phyloP scores from a whole-genome alignment of 176 grass and related monocot species.

The Triticum timopheevii region DNA sequence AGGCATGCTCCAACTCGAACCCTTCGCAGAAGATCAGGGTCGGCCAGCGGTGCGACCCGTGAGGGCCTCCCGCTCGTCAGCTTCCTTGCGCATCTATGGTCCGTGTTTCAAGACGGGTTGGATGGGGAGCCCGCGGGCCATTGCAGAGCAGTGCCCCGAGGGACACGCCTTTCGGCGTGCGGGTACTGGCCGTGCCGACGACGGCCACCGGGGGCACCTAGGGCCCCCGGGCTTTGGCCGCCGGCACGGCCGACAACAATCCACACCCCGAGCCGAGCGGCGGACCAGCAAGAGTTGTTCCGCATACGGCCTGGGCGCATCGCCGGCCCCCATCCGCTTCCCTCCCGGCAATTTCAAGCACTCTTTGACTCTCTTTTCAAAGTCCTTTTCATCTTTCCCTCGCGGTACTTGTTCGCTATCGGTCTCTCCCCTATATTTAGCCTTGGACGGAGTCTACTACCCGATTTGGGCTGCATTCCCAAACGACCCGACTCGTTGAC shows the following conservation, averaged over 20 bases:
- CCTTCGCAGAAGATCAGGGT: slow-evolving; percentile 58
- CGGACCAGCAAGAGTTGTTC: neutral
- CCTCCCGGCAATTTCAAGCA: slow-evolving; percentile 70
- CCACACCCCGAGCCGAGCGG: slow-evolving; percentile 10
- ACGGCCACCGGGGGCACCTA: too few relatives aligned
- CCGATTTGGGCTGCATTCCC: slow-evolving; percentile 51
- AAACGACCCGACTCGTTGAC: slow-evolving; percentile 57
- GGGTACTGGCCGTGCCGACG: too few relatives aligned
- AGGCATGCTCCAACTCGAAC: slow-evolving; percentile 69
- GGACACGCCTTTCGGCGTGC: too few relatives aligned
- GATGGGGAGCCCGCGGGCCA: neutral
- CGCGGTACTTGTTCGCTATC: slow-evolving; percentile 73
- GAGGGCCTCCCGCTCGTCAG: too few relatives aligned
- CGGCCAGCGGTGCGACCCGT: too few relatives aligned
- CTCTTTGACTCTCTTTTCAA: slow-evolving; percentile 51
- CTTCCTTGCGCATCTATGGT: slow-evolving; percentile 40
- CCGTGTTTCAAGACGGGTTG: slow-evolving; percentile 72
- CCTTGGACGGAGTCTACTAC: slow-evolving; percentile 60
- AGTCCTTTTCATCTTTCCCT: slow-evolving; percentile 85
- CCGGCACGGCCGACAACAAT: neutral
- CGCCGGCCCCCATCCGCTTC: slow-evolving; percentile 69
- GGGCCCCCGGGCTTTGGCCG: neutral
- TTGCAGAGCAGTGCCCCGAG: too few relatives aligned
- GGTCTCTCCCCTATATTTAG: slow-evolving; percentile 73
- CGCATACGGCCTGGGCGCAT: slow-evolving; percentile 19